phyloP scores from a whole-genome alignment of 1,284 basidiomycete species.

The Mycosarcoma maydis region DNA sequence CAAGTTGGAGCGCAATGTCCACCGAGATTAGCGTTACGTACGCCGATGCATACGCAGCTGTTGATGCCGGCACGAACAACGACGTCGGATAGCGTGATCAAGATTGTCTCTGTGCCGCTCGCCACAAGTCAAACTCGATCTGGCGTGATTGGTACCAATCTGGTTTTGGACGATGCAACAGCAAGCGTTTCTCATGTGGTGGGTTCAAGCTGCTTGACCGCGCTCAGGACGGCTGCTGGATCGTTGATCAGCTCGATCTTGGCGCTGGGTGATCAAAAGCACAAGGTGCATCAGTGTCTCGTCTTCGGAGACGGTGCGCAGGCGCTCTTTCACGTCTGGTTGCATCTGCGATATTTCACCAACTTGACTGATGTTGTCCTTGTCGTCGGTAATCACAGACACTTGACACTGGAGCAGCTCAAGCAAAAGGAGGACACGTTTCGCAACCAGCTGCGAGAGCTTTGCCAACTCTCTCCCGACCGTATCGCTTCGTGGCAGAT shows the following conservation, averaged over 20 bases:
- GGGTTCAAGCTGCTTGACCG: slow-evolving; percentile 12
- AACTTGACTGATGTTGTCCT: not conserved
- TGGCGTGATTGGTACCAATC: slow-evolving; percentile 20
- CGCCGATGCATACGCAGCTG: slow-evolving; percentile 20
- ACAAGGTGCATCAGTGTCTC: slow-evolving; percentile 1
- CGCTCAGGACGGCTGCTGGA: slow-evolving; percentile 25
- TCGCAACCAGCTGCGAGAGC: not conserved
- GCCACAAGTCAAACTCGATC: not conserved
- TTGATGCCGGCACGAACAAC: slow-evolving; percentile 31
- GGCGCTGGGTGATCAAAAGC: not conserved
- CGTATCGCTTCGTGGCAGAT: no score
- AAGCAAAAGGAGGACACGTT: not conserved
- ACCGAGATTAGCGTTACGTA: slow-evolving; percentile 1
- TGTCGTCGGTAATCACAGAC: not conserved
- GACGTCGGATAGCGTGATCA: slow-evolving; percentile 7
- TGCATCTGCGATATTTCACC: slow-evolving; percentile 15
- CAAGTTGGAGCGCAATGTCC: slow-evolving; percentile 21
- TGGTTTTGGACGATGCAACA: slow-evolving; percentile 12
- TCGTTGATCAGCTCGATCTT: slow-evolving; percentile 16
- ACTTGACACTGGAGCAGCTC: not conserved
- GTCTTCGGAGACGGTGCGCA: slow-evolving; percentile 34
- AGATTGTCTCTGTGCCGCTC: slow-evolving; percentile 22
- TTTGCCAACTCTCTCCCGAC: not conserved
- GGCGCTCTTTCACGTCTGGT: slow-evolving; percentile 18
- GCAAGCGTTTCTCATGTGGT: slow-evolving; percentile 9